These are phyloP conservation scores for Melampsora americana DNA, from an alignment of 1,284 basidiomycete genomes.

Conservation along the genomic window DNA sequence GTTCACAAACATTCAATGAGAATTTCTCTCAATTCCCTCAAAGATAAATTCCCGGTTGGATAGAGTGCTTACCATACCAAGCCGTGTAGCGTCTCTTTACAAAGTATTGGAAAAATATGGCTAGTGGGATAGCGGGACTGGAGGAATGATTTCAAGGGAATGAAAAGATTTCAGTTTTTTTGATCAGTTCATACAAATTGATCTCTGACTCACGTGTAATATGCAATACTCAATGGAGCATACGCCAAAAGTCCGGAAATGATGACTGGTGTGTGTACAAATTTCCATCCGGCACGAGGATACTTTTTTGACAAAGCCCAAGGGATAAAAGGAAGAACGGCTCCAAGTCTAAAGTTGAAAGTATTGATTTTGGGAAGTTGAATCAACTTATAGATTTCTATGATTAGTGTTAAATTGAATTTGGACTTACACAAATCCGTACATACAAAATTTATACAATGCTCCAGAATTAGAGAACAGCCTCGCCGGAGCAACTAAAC, in stretches of 20 bases:
- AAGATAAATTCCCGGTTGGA: too few relatives aligned
- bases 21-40: too few relatives aligned
- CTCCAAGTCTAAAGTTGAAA: slow-evolving; percentile 19
- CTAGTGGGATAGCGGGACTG: slow-evolving; percentile 35
- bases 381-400: too few relatives aligned
- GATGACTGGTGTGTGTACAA: slow-evolving; percentile 39
- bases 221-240: slow-evolving; percentile 26
- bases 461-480: slow-evolving; percentile 24
- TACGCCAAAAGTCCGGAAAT: slow-evolving; percentile 26
- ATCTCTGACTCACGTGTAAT: slow-evolving; percentile 21
- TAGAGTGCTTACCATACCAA: slow-evolving; percentile 36
- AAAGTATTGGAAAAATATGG: slow-evolving; percentile 31
- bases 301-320: slow-evolving; percentile 30
- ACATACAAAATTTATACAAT: slow-evolving; percentile 31
- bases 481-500: slow-evolving; percentile 21
- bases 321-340: slow-evolving; percentile 31
- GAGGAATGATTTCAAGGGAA: not conserved
- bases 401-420: too few relatives aligned
- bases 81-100: slow-evolving; percentile 31
- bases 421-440: slow-evolving; percentile 32
- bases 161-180: not conserved
- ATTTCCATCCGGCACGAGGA: slow-evolving; percentile 28
- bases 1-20: not conserved
- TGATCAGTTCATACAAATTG: not conserved
- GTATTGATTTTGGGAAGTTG: not conserved